Evolutionary conservation across 345 rosid genomes (phyloP).

Genomic region (Euphorbia peplus): DNA sequence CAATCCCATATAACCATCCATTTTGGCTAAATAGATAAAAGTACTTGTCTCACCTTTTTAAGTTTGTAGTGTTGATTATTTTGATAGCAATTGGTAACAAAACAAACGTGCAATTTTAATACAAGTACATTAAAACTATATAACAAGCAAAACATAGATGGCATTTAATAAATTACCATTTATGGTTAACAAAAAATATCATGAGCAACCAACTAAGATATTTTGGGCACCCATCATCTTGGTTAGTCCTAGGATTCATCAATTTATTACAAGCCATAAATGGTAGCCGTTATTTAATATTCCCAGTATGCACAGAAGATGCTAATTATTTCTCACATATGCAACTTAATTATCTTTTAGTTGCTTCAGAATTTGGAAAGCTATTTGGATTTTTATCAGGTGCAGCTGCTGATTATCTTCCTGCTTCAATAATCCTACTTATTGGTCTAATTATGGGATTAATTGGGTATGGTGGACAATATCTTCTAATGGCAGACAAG

Average conservation of each 20-base stretch:
- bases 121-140: slow-evolving; percentile 14
- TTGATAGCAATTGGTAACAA: slow-evolving; percentile 19
- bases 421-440: slow-evolving; percentile 9
- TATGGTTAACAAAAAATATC: slow-evolving; percentile 5
- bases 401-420: slow-evolving; percentile 13
- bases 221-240: slow-evolving; percentile 9
- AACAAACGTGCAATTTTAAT: not conserved
- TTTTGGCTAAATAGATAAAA: not conserved
- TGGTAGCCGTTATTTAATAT: slow-evolving; percentile 11
- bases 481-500: slow-evolving; percentile 6
- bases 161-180: slow-evolving; percentile 1
- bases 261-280: slow-evolving; percentile 13
- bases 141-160: slow-evolving; percentile 2
- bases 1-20: not conserved
- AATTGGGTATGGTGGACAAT: slow-evolving; percentile 15
- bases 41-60: not conserved
- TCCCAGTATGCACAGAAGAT: not conserved
- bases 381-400: slow-evolving; percentile 11
- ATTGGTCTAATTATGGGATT: slow-evolving; percentile 13
- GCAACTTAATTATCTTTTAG: slow-evolving; percentile 6
- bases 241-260: slow-evolving; percentile 20
- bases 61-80: not conserved
- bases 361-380: slow-evolving; percentile 20
- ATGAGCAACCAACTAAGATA: slow-evolving; percentile 9
- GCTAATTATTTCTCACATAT: slow-evolving; percentile 6